These are phyloP conservation scores for Adansonia madagascariensis DNA, from an alignment of 441 rosid genomes.

Conservation along the genomic window DNA sequence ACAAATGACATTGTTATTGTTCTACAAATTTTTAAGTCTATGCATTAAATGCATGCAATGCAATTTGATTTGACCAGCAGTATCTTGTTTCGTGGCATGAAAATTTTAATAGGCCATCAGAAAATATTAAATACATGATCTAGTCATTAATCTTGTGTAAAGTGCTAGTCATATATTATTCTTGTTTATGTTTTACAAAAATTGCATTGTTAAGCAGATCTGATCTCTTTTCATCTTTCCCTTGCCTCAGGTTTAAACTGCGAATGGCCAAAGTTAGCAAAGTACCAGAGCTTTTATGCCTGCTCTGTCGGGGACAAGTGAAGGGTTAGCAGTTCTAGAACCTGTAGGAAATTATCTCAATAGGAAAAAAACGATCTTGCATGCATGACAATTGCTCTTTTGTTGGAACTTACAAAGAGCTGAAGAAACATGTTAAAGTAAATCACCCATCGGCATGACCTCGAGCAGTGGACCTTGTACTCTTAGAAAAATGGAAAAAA, in stretches of 20 bases:
- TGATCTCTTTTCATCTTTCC: slow-evolving; percentile 9
- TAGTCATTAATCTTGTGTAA: not conserved
- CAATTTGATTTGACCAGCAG: not conserved
- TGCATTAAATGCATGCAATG: not conserved
- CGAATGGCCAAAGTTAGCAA: slow-evolving; percentile 62
- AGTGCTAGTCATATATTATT: not conserved
- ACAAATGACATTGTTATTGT: not conserved
- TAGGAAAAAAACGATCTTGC: slow-evolving; percentile 56
- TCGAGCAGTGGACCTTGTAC: slow-evolving; percentile 58
- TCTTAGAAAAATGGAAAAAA: slow-evolving; percentile 64
- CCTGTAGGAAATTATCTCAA: slow-evolving; percentile 54
- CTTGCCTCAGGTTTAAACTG: slow-evolving; percentile 35
- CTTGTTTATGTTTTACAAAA: slow-evolving; percentile 11
- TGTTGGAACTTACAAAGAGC: slow-evolving; percentile 51
- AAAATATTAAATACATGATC: not conserved
- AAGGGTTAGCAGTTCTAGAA: slow-evolving; percentile 74
- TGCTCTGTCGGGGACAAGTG: slow-evolving; percentile 67
- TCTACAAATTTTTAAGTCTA: not conserved
- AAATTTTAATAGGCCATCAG: not conserved
- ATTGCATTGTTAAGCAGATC: not conserved
- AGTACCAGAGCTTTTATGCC: slow-evolving; percentile 62
- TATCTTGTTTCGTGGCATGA: not conserved
- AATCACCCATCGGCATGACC: slow-evolving; percentile 67
- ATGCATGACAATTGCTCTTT: slow-evolving; percentile 65
- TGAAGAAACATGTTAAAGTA: slow-evolving; percentile 57